phyloP scores from a whole-genome alignment of 495 filamentous ascomycete species.

The Penicillium soppii region DNA sequence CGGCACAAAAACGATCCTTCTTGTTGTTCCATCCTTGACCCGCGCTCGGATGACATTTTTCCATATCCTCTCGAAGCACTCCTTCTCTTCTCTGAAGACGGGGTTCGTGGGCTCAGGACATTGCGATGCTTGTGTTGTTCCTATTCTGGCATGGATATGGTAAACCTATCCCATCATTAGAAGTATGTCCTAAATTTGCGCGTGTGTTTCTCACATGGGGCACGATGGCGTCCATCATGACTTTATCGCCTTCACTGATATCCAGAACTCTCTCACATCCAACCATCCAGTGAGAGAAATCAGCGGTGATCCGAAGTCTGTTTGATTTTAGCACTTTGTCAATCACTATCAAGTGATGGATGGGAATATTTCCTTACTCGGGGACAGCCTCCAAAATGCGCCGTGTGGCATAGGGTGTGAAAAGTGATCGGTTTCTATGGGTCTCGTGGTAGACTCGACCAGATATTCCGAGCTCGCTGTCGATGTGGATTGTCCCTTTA shows the following conservation, averaged over 20 bases:
- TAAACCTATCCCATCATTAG: slow-evolving; percentile 14
- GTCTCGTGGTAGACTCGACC: slow-evolving; percentile 29
- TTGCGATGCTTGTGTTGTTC: slow-evolving; percentile 32
- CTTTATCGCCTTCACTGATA: slow-evolving; percentile 21
- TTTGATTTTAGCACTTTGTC: neutral
- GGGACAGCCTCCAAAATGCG: slow-evolving; percentile 21
- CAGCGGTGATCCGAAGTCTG: slow-evolving; percentile 25
- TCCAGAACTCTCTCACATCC: slow-evolving; percentile 25
- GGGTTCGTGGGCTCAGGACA: slow-evolving; percentile 27
- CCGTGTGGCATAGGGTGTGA: slow-evolving; percentile 21
- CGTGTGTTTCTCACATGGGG: slow-evolving; percentile 18
- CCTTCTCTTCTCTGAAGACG: slow-evolving; percentile 22
- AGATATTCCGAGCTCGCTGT: slow-evolving; percentile 21
- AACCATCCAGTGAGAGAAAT: slow-evolving; percentile 32
- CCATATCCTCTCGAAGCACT: slow-evolving; percentile 28
- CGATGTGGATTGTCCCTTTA: slow-evolving; percentile 17
- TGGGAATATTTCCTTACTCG: slow-evolving; percentile 9
- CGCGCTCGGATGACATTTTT: slow-evolving; percentile 13
- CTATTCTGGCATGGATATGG: slow-evolving; percentile 31
- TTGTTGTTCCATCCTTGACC: slow-evolving; percentile 7
- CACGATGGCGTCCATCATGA: slow-evolving; percentile 19
- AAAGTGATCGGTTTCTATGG: slow-evolving; percentile 28
- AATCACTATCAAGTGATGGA: neutral
- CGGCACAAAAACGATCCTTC: slow-evolving; percentile 24
- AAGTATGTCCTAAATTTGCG: neutral